A percentile compares a stretch with the other conserved stretches of the same genome.
These are phyloP conservation scores for Yamadazyma buinensis DNA, from an alignment of 1,139 yeast genomes.

Conservation along the genomic window DNA sequence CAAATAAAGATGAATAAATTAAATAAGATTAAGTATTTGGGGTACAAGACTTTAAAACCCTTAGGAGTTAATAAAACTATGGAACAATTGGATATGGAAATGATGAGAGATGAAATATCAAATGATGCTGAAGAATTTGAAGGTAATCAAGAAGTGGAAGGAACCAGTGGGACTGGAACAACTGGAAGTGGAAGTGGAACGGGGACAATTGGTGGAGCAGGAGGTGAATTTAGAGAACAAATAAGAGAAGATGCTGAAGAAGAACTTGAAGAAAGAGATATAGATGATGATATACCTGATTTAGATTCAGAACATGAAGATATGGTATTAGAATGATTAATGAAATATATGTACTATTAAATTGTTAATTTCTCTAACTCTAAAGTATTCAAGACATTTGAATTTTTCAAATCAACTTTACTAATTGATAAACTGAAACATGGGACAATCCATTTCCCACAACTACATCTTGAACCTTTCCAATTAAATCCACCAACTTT, in stretches of 20 bases:
- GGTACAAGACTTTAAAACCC: slow-evolving; percentile 49
- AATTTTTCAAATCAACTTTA: slow-evolving; percentile 58
- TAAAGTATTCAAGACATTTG: no score
- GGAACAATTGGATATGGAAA: slow-evolving; percentile 39
- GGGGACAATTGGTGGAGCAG: neutral
- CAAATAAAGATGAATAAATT: slow-evolving; percentile 40
- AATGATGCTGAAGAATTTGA: no score
- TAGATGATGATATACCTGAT: slow-evolving; percentile 14
- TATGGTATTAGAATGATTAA: slow-evolving; percentile 55
- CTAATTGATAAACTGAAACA: slow-evolving; percentile 80
- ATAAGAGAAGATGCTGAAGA: neutral
- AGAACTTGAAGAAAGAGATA: slow-evolving; percentile 3
- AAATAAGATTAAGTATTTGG: slow-evolving; percentile 42
- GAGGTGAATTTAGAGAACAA: neutral
- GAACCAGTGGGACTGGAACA: slow-evolving; percentile 1
- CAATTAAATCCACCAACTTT: slow-evolving; percentile 89
- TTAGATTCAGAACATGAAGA: slow-evolving; percentile 27
- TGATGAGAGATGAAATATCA: no score
- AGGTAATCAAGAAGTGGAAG: neutral
- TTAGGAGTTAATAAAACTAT: slow-evolving; percentile 55
- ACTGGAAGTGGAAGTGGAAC: no score
- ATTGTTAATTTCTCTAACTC: no score
- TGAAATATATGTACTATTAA: no score
- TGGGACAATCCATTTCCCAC: slow-evolving; percentile 96
- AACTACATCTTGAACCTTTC: slow-evolving; percentile 93